phyloP scores from a whole-genome alignment of 768 basidiomycete species.

The Suillus subluteus region DNA sequence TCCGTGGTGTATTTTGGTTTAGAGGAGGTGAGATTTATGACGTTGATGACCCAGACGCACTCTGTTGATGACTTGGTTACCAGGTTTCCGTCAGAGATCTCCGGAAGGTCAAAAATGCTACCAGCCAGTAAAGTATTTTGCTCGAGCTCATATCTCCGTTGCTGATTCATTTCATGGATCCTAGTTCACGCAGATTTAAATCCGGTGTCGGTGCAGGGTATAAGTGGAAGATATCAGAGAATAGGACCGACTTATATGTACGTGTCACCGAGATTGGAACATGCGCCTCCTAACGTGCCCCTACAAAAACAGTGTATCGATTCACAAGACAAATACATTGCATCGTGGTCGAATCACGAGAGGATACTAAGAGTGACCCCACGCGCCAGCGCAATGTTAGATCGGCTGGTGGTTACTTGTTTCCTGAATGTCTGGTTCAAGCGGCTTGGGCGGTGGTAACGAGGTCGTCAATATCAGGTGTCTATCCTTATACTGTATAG shows the following conservation, averaged over 20 bases:
- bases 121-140: slow-evolving; percentile 47
- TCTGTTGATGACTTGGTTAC: background rate
- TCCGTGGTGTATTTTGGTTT: slow-evolving; percentile 50
- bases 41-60: background rate
- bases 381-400: slow-evolving; percentile 44
- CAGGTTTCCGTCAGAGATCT: slow-evolving; percentile 50
- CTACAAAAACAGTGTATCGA: slow-evolving; percentile 46
- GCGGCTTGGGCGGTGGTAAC: slow-evolving; percentile 47
- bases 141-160: background rate
- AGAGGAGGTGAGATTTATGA: slow-evolving; percentile 39
- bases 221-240: slow-evolving; percentile 58
- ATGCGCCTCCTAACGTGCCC: slow-evolving; percentile 5
- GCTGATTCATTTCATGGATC: slow-evolving; percentile 11
- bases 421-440: slow-evolving; percentile 56
- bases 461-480: background rate
- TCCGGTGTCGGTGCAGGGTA: slow-evolving; percentile 47
- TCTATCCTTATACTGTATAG: slow-evolving; percentile 10
- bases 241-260: slow-evolving; percentile 49
- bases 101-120: slow-evolving; percentile 50
- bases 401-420: slow-evolving; percentile 57
- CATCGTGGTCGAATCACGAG: slow-evolving; percentile 47
- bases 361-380: slow-evolving; percentile 44
- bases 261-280: slow-evolving; percentile 21
- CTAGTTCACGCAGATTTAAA: slow-evolving; percentile 59
- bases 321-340: slow-evolving; percentile 49